These are phyloP conservation scores for Mycena maculata DNA, from an alignment of 768 basidiomycete genomes.

Conservation along the genomic window DNA sequence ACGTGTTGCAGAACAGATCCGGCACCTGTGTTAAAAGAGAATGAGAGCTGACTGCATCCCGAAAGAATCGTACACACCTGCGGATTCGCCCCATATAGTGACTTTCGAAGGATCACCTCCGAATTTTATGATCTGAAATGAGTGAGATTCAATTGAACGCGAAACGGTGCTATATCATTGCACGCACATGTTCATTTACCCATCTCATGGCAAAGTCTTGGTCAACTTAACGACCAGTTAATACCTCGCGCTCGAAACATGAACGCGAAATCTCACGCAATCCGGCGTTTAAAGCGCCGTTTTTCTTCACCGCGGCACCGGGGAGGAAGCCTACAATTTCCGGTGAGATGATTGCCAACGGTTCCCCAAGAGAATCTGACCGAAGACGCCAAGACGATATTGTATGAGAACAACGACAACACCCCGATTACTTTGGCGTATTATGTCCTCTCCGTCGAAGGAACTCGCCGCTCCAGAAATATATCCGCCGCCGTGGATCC, in stretches of 20 bases:
- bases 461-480: conserved; percentile 40
- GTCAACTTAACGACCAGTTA: conserved; percentile 35
- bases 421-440: conserved; percentile 47
- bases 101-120: conserved; percentile 36
- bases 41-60: background rate
- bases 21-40: conserved; percentile 18
- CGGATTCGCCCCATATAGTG: conserved; percentile 43
- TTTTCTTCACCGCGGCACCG: conserved; percentile 38
- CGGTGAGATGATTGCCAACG: background rate
- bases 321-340: conserved; percentile 40
- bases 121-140: conserved; percentile 28
- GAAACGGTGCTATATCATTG: conserved; percentile 23
- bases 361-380: background rate
- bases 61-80: conserved; percentile 3
- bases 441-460: conserved; percentile 49
- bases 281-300: conserved; percentile 44
- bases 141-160: no score
- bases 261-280: conserved; percentile 33
- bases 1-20: conserved; percentile 50
- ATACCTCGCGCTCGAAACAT: background rate
- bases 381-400: conserved; percentile 55
- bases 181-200: conserved; percentile 45
- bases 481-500: conserved; percentile 57
- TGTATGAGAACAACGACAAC: conserved; percentile 55
- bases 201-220: conserved; percentile 44